Base-by-base conservation (phyloP, 768 basidiomycete genomes). In the Mycena crocata region DNA sequence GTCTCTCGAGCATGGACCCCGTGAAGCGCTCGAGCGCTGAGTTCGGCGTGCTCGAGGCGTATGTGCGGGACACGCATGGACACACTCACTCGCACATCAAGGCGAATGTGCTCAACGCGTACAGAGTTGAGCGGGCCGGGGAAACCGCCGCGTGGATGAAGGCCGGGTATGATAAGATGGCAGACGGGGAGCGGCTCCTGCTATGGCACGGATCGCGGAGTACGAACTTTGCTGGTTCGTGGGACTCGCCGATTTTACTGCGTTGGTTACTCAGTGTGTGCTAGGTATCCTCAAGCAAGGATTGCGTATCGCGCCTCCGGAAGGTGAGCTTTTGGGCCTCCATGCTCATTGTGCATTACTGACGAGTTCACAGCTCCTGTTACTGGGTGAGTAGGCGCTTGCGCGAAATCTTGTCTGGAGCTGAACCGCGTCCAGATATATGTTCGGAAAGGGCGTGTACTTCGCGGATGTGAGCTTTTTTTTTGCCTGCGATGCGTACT, bases 381-480 rank as follows among this genome's bases (percentile, higher is more conserved):
- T 28, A 84, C 82, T 68, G 86, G 85, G 72, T 67, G 5, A 17
- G 60, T 62, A 28, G 14, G 12, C 24, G 15, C 7, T 37, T 28
- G 15, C 37, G 37, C 32, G 5, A 21, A 17, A 4, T 19, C 24
- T 21, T 17, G 5, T 13, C 6, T 13, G 9, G 30, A 37, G 31
- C 54, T 62, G 23, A 62, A 46, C 6, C 13, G 17, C 26, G 26
- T n/a, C 24, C 42, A 67, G 67, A 48, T 88, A 87, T 72, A 90
- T 89, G 89, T 89, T 89, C 72, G 89, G 89, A 57, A 89, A 89
- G 75, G 89, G 87, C 46, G 86, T 88, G 37, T 89, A 90, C 74
- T 88, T 90, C 59, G 88, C 88, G 6, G 88, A 89, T 75, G 87
- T 87, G 66, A 73, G 85, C 67, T 32, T 17, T 48, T 48, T 39